phyloP scores from a whole-genome alignment of 1,284 basidiomycete genomes.

The Boletus sp. region DNA sequence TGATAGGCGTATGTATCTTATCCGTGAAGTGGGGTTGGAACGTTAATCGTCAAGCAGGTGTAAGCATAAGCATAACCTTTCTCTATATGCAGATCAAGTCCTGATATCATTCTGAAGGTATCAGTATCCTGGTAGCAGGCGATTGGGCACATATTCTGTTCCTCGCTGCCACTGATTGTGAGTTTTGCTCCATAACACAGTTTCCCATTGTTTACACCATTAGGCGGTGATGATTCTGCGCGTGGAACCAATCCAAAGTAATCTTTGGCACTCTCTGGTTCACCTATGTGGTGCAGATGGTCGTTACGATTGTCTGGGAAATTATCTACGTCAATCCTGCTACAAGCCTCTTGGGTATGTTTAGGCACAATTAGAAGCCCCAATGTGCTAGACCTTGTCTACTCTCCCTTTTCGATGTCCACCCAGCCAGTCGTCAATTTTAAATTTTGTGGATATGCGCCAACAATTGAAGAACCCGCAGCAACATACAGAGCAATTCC shows the following conservation, averaged over 20 bases:
- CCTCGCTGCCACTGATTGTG: slow-evolving; percentile 11
- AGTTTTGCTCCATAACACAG: not conserved
- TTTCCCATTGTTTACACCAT: not conserved
- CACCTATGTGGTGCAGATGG: not conserved
- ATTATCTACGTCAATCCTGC: not conserved
- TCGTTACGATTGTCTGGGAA: slow-evolving; percentile 1
- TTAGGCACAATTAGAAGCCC: not conserved
- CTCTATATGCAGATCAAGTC: not conserved
- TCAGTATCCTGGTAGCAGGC: not conserved
- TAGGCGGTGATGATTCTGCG: slow-evolving; percentile 11
- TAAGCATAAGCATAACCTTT: not conserved
- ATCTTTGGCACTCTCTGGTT: not conserved
- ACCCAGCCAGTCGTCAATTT: not conserved
- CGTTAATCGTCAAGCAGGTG: not conserved
- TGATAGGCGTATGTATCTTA: slow-evolving; percentile 1
- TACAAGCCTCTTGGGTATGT: not conserved
- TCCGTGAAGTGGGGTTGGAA: not conserved
- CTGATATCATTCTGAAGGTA: not conserved
- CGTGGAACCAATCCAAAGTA: slow-evolving; percentile 5
- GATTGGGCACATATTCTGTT: slow-evolving; percentile 4
- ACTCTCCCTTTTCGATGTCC: not conserved
- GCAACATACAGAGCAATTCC: slow-evolving; percentile 5
- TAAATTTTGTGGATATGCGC: not conserved
- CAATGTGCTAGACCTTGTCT: not conserved
- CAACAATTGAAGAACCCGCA: not conserved